Evolutionary conservation across 2,329 filamentous ascomycete genomes (phyloP).

Genomic region (Cladorrhinum sp.): DNA sequence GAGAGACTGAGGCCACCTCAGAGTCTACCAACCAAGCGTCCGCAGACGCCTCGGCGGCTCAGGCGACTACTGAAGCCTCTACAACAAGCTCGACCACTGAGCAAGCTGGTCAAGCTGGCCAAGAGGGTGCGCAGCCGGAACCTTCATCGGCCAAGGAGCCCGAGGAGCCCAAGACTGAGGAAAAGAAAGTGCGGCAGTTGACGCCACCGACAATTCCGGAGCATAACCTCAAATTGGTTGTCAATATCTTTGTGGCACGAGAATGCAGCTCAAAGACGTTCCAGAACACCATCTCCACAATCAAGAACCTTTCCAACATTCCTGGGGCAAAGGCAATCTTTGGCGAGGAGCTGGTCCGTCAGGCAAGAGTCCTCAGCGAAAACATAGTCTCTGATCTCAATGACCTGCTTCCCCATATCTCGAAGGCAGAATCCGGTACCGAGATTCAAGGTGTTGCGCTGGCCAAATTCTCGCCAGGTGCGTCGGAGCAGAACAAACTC

Average conservation of each 20-base stretch:
- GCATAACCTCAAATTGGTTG: conserved; percentile 86
- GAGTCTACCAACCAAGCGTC: conserved; percentile 14
- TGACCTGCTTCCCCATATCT: conserved; percentile 80
- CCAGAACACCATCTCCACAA: conserved; percentile 95
- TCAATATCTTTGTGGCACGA: conserved; percentile 91
- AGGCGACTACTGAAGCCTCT: conserved; percentile 9
- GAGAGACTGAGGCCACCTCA: conserved; percentile 23
- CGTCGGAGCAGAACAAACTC: conserved; percentile 94
- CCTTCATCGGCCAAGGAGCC: conserved; percentile 38
- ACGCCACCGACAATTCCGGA: conserved; percentile 83
- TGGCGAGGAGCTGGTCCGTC: conserved; percentile 85
- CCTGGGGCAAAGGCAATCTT: conserved; percentile 87
- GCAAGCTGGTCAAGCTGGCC: conserved; percentile 30
- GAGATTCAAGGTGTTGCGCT: conserved; percentile 94
- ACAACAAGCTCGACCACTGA: conserved; percentile 24
- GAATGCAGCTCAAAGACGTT: conserved; percentile 98
- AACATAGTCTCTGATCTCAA: conserved; percentile 82
- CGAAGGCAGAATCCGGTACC: conserved; percentile 80
- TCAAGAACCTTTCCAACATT: conserved; percentile 94
- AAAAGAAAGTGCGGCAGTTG: conserved; percentile 57
- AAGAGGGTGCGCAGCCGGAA: conserved; percentile 32
- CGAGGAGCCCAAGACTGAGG: conserved; percentile 39
- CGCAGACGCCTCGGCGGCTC: conserved; percentile 8
- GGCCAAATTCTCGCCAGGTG: conserved; percentile 91
- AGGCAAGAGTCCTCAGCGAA: conserved; percentile 80